phyloP scores from a whole-genome alignment of 2,329 filamentous ascomycete genomes.

The Microsporum audouinii region DNA sequence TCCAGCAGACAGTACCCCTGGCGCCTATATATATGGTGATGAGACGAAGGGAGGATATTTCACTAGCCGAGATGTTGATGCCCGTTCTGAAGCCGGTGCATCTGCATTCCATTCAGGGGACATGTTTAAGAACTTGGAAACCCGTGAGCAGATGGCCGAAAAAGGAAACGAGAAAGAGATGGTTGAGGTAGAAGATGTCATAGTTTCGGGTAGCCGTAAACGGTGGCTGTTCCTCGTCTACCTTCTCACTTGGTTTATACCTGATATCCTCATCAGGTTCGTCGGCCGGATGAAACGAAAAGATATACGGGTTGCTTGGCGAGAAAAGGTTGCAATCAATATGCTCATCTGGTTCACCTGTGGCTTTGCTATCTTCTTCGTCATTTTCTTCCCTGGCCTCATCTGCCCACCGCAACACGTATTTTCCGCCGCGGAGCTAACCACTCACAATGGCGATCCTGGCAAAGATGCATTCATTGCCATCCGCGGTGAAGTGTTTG shows the following conservation, averaged over 20 bases:
- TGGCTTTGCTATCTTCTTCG: constrained; percentile 69
- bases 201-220: constrained; percentile 67
- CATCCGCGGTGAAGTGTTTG: constrained; percentile 81
- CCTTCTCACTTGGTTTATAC: constrained; percentile 72
- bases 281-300: constrained; percentile 81
- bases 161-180: constrained; percentile 85
- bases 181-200: constrained; percentile 77
- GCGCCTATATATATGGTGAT: constrained; percentile 54
- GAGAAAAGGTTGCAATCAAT: constrained; percentile 97
- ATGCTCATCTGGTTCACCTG: constrained; percentile 90
- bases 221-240: constrained; percentile 83
- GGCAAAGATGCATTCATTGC: constrained; percentile 57
- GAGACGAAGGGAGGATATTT: constrained; percentile 78
- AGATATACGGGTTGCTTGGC: constrained; percentile 85
- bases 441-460: constrained; percentile 59
- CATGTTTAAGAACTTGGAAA: constrained; percentile 97
- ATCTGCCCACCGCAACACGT: constrained; percentile 90
- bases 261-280: constrained; percentile 66
- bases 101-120: constrained; percentile 88
- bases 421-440: constrained; percentile 66
- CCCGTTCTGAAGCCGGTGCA: constrained; percentile 78
- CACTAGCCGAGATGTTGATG: constrained; percentile 63
- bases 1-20: constrained; percentile 38
- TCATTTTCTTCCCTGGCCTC: constrained; percentile 72
- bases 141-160: constrained; percentile 85